Conservation (phyloP, 75 land plant species). For the Cryptomeria japonica region DNA sequence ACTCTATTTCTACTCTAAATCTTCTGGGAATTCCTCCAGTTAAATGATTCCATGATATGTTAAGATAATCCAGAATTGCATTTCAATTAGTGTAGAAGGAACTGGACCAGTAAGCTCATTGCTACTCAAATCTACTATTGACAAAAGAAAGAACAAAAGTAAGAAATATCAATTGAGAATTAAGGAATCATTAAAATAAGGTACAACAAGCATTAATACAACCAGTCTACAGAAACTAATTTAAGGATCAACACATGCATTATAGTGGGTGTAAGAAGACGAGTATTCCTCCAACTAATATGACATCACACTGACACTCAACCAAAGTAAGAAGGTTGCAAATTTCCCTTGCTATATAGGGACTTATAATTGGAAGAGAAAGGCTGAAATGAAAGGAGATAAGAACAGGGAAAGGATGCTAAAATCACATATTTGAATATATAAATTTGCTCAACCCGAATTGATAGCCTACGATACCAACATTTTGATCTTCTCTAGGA, state of each 20-base stretch:
- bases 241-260: neutral
- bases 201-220: neutral
- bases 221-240: neutral
- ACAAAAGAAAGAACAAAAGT: conserved; percentile 16
- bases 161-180: neutral
- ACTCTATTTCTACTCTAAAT: conserved; percentile 31
- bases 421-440: neutral
- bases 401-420: neutral
- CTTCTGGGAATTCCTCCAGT: conserved; percentile 56
- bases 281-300: neutral
- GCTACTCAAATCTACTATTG: conserved; percentile 51
- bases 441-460: neutral
- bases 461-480: neutral
- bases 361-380: neutral
- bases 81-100: conserved; percentile 37
- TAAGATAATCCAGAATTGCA: conserved; percentile 57
- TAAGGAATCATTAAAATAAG: no score
- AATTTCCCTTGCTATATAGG: neutral
- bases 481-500: no score
- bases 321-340: no score
- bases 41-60: conserved; percentile 57
- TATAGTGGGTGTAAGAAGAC: neutral
- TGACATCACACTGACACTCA: neutral
- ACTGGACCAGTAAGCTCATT: conserved; percentile 63
- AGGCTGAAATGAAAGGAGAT: no score